Conservation (phyloP, 495 filamentous ascomycete genomes). For the Rusavskia elegans region DNA sequence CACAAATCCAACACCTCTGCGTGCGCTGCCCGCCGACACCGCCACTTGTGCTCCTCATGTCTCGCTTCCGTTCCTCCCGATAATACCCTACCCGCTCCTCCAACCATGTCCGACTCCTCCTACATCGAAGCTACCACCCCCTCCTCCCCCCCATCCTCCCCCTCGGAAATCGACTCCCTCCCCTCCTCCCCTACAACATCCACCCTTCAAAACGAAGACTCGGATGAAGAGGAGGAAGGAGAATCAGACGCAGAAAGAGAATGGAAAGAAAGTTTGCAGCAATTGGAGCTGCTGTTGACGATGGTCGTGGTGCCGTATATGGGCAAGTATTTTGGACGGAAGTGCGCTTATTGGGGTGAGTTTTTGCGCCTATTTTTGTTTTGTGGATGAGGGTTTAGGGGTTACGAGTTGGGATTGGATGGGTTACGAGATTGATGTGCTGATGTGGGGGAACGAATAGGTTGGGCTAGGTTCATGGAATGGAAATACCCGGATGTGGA, state of each 20-base stretch:
- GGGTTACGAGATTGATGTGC: not conserved
- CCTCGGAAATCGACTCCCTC: slow-evolving; percentile 64
- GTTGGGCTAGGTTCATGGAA: slow-evolving; percentile 59
- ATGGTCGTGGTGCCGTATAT: slow-evolving; percentile 89
- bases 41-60: not conserved
- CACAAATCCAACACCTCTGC: no score
- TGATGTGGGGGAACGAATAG: slow-evolving; percentile 19
- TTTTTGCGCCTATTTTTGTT: slow-evolving; percentile 4
- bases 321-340: slow-evolving; percentile 84
- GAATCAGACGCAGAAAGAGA: slow-evolving; percentile 76
- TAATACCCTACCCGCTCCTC: not conserved
- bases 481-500: slow-evolving; percentile 58
- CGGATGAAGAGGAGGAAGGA: slow-evolving; percentile 30
- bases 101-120: no score
- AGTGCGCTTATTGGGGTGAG: slow-evolving; percentile 92
- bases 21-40: no score
- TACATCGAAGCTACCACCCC: slow-evolving; percentile 5
- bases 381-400: not conserved
- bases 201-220: slow-evolving; percentile 31
- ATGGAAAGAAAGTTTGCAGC: slow-evolving; percentile 85
- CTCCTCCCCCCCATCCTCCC: slow-evolving; percentile 26
- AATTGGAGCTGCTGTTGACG: slow-evolving; percentile 76
- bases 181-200: slow-evolving; percentile 53
- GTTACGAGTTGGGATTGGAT: not conserved
- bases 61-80: not conserved